phyloP scores from a whole-genome alignment of 352 stramenopile genomes.

The Phytophthora sp. region DNA sequence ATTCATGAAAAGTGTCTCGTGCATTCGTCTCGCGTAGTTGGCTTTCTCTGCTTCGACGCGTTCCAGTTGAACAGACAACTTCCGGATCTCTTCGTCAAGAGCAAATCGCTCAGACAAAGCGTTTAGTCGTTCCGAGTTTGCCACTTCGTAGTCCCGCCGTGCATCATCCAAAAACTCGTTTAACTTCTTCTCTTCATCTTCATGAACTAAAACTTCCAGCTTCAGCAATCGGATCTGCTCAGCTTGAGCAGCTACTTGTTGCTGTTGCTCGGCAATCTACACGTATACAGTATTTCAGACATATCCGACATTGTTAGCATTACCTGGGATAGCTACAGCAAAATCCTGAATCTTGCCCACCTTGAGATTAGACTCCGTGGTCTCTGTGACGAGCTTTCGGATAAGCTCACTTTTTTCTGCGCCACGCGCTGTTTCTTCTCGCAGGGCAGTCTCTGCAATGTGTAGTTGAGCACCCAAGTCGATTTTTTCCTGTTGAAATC shows the following conservation, averaged over 20 bases:
- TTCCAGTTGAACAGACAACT: constrained; percentile 57
- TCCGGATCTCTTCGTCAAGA: constrained; percentile 71
- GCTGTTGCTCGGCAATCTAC: constrained; percentile 53
- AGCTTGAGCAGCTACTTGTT: constrained; percentile 23
- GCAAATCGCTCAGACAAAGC: constrained; percentile 62
- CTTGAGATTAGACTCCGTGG: constrained; percentile 37
- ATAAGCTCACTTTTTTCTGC: constrained; percentile 58
- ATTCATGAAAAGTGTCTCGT: constrained; percentile 82
- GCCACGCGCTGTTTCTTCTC: constrained; percentile 43
- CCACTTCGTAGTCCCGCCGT: constrained; percentile 66
- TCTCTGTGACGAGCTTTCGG: constrained; percentile 50
- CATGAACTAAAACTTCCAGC: constrained; percentile 72
- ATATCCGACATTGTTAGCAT: too few species aligned
- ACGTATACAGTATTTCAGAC: too few species aligned
- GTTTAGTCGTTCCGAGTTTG: constrained; percentile 70
- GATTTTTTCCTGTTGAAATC: constrained; percentile 46
- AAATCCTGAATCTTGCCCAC: constrained; percentile 9
- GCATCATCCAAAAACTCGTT: constrained; percentile 66
- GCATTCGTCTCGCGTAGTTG: constrained; percentile 68
- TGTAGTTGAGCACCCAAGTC: constrained; percentile 43
- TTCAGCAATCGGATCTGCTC: constrained; percentile 68
- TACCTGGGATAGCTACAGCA: too few species aligned
- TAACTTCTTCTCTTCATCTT: constrained; percentile 69
- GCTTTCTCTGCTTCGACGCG: constrained; percentile 61
- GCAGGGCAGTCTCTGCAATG: constrained; percentile 31